phyloP scores from a whole-genome alignment of 2,329 filamentous ascomycete genomes.

The Fusarium xylarioides region DNA sequence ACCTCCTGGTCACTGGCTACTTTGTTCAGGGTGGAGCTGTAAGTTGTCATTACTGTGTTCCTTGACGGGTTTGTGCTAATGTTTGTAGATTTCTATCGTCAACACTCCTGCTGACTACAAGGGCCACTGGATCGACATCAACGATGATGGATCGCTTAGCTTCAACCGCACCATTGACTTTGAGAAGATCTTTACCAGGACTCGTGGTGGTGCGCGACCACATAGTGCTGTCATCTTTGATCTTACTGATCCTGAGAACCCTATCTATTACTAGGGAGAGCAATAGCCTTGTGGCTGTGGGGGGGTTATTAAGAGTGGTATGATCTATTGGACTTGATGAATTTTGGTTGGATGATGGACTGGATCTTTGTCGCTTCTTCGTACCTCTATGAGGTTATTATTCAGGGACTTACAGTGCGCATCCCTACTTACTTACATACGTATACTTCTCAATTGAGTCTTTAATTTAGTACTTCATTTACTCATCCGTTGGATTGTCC shows the following conservation, averaged over 20 bases:
- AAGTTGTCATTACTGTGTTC: neutral
- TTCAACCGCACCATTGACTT: slow-evolving; percentile 71
- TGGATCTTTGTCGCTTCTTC: no score
- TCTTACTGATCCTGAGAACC: slow-evolving; percentile 62
- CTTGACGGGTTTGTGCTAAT: neutral
- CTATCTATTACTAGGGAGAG: slow-evolving; percentile 54
- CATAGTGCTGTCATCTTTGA: slow-evolving; percentile 67
- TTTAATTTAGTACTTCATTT: no score
- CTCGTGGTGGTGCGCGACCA: slow-evolving; percentile 65
- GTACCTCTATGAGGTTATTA: no score
- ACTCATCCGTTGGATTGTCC: no score
- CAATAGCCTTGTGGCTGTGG: no score
- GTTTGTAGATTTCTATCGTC: slow-evolving; percentile 60
- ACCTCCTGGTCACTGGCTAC: slow-evolving; percentile 71
- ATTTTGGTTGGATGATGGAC: neutral
- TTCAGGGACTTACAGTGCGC: no score
- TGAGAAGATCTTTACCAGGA: slow-evolving; percentile 57
- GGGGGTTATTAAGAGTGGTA: no score
- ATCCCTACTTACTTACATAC: no score
- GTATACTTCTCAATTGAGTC: no score
- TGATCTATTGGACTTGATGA: neutral
- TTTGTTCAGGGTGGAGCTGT: slow-evolving; percentile 69
- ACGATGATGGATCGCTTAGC: slow-evolving; percentile 60
- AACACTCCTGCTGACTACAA: slow-evolving; percentile 71
- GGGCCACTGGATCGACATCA: slow-evolving; percentile 68